phyloP scores from a whole-genome alignment of 1,284 basidiomycete genomes.

The Xanthoconium separans region DNA sequence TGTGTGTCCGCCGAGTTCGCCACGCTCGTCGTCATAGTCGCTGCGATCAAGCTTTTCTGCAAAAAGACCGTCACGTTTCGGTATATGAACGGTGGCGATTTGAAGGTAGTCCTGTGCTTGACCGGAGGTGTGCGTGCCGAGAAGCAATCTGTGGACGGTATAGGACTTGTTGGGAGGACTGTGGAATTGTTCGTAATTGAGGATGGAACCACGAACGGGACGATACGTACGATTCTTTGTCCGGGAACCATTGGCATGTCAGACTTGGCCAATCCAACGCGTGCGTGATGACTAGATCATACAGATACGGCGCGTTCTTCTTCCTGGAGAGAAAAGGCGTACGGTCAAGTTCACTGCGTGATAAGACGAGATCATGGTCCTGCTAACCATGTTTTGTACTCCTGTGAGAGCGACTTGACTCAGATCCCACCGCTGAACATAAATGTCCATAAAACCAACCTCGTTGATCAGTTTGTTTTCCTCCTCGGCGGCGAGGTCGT shows the following conservation, averaged over 20 bases:
- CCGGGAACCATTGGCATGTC: slow-evolving; percentile 99
- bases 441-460: slow-evolving; percentile 45
- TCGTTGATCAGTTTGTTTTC: slow-evolving; percentile 93
- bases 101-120: slow-evolving; percentile 95
- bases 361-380: not conserved
- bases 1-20: slow-evolving; percentile 86
- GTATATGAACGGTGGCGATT: slow-evolving; percentile 93
- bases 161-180: slow-evolving; percentile 89
- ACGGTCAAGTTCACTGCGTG: slow-evolving; percentile 7
- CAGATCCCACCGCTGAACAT: slow-evolving; percentile 5
- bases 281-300: slow-evolving; percentile 97
- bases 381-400: slow-evolving; percentile 78
- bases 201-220: not conserved
- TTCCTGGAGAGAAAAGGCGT: slow-evolving; percentile 57
- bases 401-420: slow-evolving; percentile 42
- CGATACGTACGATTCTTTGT: slow-evolving; percentile 81
- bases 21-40: slow-evolving; percentile 92
- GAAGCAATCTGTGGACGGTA: slow-evolving; percentile 88
- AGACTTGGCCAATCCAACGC: slow-evolving; percentile 98
- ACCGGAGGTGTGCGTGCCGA: slow-evolving; percentile 97
- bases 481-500: slow-evolving; percentile 77
- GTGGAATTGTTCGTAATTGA: not conserved
- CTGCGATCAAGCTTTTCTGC: slow-evolving; percentile 74
- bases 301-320: slow-evolving; percentile 96
- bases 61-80: slow-evolving; percentile 67